Evolutionary conservation across 2,329 filamentous ascomycete species (phyloP), one percentile per base, ranked within the genome.

Genomic region (Lachnellula arida): DNA sequence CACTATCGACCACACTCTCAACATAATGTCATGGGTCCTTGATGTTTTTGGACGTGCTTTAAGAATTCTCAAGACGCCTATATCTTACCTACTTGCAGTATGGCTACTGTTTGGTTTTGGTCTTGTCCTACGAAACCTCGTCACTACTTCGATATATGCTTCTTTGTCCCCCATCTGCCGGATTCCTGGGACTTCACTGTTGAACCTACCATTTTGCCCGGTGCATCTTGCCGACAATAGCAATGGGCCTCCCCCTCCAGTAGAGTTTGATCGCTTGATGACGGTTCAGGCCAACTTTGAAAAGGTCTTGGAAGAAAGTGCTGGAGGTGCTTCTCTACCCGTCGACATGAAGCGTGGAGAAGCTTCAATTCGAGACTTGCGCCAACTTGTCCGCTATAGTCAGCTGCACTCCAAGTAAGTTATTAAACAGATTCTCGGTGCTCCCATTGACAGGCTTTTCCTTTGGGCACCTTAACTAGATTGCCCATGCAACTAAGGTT

Each of bases 291-390:
- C 81, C n/a, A 80, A 85, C 28, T 91, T 95, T 54, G 88, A 91
- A 70, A 81, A 87, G 55, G 84, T 94, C 0, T 73, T 94, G 4
- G 82, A 89, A 62, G 81, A 84, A 56, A 84, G 82, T 15, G 80
- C 83, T 1, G 79, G 84, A 22, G 82, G 85, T 1, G 81, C 85
- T 1, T 83, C 82, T 1, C 73, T 94, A 3, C 89, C 89, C 0
- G 76, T 88, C 63, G 87, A 90, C 63, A 91, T 94, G 84, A 92
- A 91, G 73, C 81, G 84, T 9, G 85, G 86, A 2, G 88, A 93
- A 70, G 77, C 83, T 2, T 85, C 86, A 1, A 85, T 94, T 37
- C 81, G 89, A 42, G 89, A 92, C 64, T 73, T 94, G 23, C 82
- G 87, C 34, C 86, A 83, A 25, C 78, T 91, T 46, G 87, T 95